Evolutionary conservation across 768 basidiomycete genomes (phyloP), one percentile per base, ranked within the genome.

Genomic region (Guyanaporus albipodus): DNA sequence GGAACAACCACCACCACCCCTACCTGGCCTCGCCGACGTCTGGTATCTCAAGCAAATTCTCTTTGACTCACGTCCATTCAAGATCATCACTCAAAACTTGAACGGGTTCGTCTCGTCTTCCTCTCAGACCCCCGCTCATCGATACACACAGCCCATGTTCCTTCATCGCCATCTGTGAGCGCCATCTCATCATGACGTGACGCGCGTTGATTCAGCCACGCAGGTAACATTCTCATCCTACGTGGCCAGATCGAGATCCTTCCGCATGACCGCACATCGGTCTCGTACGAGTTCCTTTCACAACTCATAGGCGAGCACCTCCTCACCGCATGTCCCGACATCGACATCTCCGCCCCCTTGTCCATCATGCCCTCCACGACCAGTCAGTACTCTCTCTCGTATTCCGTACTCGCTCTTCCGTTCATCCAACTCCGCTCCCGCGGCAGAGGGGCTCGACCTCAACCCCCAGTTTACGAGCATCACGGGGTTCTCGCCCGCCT

Each of bases 211-310:
- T 29, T 29, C 11, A 22, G 17, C 23, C 4, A 4, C 7, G 24
- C 9, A 87, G 89, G 89, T 68, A 96, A 96, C 61, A 88, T 93
- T 41, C 77, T 95, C 24, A 83, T 95, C 50, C 73, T 96, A 2
- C 80, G 91, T n/a, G 85, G 83, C 41, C 75, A 87, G 55, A 89
- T 95, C 51, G 66, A 77, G 42, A 83, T 96, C 51, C 73, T 76
- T 27, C 88, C 90, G 0, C 72, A 62, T 18, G 73, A 78, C 38
- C 83, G 88, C 22, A 73, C 66, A 26, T 80, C 76, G 17, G 91
- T 90, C 19, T 86, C 87, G 14, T 96, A 94, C 67, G 86, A 89
- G 49, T 82, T 86, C 48, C 79, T 96, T 18, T 82, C 91, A 4
- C 82, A 87, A 53, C 74, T 92, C 41, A 76, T 96, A 18, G 93